Evolutionary conservation across 805 yeast genomes (phyloP).

Genomic region (Saccharomycodes ludwigii): DNA sequence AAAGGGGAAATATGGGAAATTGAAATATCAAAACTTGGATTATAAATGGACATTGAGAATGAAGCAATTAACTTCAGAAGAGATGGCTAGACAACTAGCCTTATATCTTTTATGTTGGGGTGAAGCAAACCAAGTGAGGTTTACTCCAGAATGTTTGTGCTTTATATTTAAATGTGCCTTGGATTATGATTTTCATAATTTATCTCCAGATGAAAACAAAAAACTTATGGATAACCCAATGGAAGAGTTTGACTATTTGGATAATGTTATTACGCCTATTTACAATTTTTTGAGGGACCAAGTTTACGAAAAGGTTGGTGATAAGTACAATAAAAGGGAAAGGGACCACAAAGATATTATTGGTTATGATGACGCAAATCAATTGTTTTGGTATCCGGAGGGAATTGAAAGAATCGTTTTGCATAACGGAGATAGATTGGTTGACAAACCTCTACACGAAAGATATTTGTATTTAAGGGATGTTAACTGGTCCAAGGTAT

Average conservation of each 20-base stretch:
- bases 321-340: constrained; percentile 49
- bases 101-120: constrained; percentile 77
- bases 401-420: constrained; percentile 50
- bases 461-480: constrained; percentile 43
- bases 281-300: constrained; percentile 58
- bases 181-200: constrained; percentile 35
- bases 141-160: constrained; percentile 82
- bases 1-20: constrained; percentile 26
- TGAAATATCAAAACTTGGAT: constrained; percentile 49
- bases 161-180: constrained; percentile 77
- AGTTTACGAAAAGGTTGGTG: constrained; percentile 36
- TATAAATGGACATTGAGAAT: constrained; percentile 64
- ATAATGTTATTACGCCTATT: constrained; percentile 64
- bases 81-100: constrained; percentile 56
- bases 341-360: constrained; percentile 59
- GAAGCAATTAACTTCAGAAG: constrained; percentile 39
- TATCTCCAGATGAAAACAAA: background rate
- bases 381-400: constrained; percentile 69
- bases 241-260: constrained; percentile 41
- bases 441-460: constrained; percentile 41
- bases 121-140: constrained; percentile 75
- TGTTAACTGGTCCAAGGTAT: constrained; percentile 54
- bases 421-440: constrained; percentile 32
- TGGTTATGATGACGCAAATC: constrained; percentile 88
- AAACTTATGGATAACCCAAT: background rate